A percentile compares a stretch with the other conserved stretches of the same genome.
Evolutionary conservation across 331 rosid species (phyloP).

Genomic region (Malus hybrid): DNA sequence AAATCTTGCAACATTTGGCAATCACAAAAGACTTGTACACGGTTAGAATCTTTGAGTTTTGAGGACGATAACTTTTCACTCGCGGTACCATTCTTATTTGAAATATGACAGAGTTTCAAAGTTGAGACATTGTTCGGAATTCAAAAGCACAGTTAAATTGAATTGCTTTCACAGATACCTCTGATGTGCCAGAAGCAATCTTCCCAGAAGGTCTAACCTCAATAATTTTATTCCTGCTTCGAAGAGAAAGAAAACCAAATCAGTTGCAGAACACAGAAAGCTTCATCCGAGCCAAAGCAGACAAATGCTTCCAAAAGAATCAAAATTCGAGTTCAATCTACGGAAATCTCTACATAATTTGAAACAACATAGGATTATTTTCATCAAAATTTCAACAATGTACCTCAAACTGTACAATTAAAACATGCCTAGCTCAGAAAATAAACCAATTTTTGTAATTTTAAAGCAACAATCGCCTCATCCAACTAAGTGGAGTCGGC

Average conservation of each 20-base stretch:
- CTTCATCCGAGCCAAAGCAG: background rate
- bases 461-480: background rate
- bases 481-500: too few relatives aligned
- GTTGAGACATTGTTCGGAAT: constrained; percentile 10
- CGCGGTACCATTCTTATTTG: background rate
- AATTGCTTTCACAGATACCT: constrained; percentile 43
- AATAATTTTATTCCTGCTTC: constrained; percentile 62
- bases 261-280: background rate
- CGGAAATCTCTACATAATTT: background rate
- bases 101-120: background rate
- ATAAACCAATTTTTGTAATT: too few relatives aligned
- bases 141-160: background rate
- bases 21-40: background rate
- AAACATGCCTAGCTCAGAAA: background rate
- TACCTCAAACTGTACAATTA: background rate
- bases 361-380: background rate
- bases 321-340: background rate
- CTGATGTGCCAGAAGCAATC: constrained; percentile 70
- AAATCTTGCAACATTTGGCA: background rate
- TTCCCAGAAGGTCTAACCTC: constrained; percentile 76
- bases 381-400: background rate
- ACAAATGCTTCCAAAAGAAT: background rate
- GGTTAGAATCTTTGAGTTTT: background rate
- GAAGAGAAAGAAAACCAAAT: constrained; percentile 25
- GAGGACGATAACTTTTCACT: background rate